Conservation (phyloP, 768 basidiomycete genomes). For the Boletus rex-veris region DNA sequence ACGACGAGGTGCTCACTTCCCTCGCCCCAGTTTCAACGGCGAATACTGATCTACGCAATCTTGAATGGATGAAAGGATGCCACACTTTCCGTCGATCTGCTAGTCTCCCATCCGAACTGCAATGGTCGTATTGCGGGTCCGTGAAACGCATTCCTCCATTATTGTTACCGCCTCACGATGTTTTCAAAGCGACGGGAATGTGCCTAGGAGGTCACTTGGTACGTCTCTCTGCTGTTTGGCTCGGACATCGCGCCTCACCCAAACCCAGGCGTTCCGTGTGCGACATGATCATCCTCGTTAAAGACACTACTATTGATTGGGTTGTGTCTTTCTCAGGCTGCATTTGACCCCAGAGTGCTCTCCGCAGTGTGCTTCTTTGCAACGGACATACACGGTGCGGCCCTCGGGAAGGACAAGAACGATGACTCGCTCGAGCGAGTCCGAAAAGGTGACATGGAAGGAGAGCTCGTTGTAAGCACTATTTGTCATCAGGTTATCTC, state of each 20-base stretch:
- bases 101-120: slow-evolving; percentile 73
- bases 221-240: slow-evolving; percentile 21
- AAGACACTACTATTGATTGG: not conserved
- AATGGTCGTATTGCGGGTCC: slow-evolving; percentile 86
- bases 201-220: slow-evolving; percentile 86
- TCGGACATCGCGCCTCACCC: not conserved
- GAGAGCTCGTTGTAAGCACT: slow-evolving; percentile 72
- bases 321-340: slow-evolving; percentile 50
- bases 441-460: slow-evolving; percentile 75
- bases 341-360: slow-evolving; percentile 80
- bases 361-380: slow-evolving; percentile 93
- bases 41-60: slow-evolving; percentile 1
- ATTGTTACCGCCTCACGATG: slow-evolving; percentile 1
- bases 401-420: slow-evolving; percentile 78
- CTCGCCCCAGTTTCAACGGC: not conserved
- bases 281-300: slow-evolving; percentile 6
- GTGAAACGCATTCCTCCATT: slow-evolving; percentile 13
- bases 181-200: slow-evolving; percentile 74
- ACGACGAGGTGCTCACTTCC: slow-evolving; percentile 65
- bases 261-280: slow-evolving; percentile 51
- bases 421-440: slow-evolving; percentile 81
- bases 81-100: slow-evolving; percentile 69
- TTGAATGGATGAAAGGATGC: slow-evolving; percentile 55
- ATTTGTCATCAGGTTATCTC: not conserved
- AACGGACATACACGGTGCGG: slow-evolving; percentile 87